Conservation (phyloP, 345 rosid species). For the Rhodamnia argentea region DNA sequence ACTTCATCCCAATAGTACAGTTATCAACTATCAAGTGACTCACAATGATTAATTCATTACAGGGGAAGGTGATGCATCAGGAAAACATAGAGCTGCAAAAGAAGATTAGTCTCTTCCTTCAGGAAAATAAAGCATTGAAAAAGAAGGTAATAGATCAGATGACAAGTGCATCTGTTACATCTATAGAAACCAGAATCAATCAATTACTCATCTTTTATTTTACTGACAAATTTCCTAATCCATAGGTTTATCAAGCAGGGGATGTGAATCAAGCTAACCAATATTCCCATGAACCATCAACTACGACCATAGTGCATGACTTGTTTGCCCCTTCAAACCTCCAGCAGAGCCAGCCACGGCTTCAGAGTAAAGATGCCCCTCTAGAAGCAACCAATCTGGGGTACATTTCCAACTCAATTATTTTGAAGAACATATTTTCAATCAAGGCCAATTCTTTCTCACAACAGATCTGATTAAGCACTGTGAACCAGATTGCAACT, state of each 20-base stretch:
- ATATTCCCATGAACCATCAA: slow-evolving; percentile 28
- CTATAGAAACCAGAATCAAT: slow-evolving; percentile 1
- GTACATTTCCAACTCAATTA: slow-evolving; percentile 13
- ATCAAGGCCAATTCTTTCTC: background rate
- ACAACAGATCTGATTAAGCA: background rate
- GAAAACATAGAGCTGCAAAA: slow-evolving; percentile 60
- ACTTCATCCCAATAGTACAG: background rate
- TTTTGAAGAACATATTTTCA: background rate
- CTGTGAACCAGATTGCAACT: slow-evolving; percentile 45
- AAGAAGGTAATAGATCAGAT: slow-evolving; percentile 20
- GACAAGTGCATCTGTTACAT: background rate
- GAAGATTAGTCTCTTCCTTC: slow-evolving; percentile 49
- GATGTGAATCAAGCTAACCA: slow-evolving; percentile 25
- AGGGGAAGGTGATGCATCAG: slow-evolving; percentile 51
- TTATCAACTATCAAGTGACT: background rate
- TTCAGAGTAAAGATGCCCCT: slow-evolving; percentile 29
- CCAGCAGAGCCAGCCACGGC: slow-evolving; percentile 61
- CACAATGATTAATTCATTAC: slow-evolving; percentile 13
- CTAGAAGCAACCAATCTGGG: slow-evolving; percentile 41
- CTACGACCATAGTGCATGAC: slow-evolving; percentile 32
- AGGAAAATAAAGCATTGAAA: slow-evolving; percentile 33
- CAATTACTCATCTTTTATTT: background rate
- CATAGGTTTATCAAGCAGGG: slow-evolving; percentile 41
- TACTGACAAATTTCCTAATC: slow-evolving; percentile 4
- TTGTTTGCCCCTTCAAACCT: slow-evolving; percentile 44